A percentile compares a stretch with the other conserved stretches of the same genome.
Evolutionary conservation across 2,329 filamentous ascomycete genomes (phyloP).

Genomic region (Knufia fluminis): DNA sequence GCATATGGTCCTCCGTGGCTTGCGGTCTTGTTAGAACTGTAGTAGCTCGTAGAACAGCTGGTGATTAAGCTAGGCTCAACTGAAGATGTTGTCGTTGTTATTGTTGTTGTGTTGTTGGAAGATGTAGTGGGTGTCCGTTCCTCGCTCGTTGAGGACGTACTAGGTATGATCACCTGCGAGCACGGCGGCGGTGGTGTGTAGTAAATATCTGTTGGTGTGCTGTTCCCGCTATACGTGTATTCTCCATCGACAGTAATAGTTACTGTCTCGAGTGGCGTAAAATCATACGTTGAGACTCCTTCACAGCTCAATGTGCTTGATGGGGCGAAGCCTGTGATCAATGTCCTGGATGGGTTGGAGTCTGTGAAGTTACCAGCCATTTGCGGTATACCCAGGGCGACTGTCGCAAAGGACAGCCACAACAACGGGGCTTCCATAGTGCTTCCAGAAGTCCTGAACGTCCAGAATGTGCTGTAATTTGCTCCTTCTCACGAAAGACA

Average conservation of each 20-base stretch:
- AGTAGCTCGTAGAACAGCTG: not conserved
- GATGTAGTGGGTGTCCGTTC: not conserved
- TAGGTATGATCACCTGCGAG: not conserved
- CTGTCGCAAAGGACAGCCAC: not conserved
- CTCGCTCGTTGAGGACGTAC: not conserved
- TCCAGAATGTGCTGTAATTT: not conserved
- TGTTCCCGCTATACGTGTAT: constrained; percentile 4
- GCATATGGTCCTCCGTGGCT: constrained; percentile 8
- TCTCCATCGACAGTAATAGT: constrained; percentile 7
- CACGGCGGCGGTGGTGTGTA: constrained; percentile 9
- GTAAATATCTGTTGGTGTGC: not conserved
- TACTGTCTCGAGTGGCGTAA: constrained; percentile 3
- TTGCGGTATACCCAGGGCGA: not conserved
- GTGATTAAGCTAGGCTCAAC: not conserved
- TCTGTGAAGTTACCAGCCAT: not conserved
- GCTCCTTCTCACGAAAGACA: not conserved
- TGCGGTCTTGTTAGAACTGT: not conserved
- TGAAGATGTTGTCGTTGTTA: not conserved
- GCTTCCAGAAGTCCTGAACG: not conserved
- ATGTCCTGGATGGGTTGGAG: too few relatives aligned
- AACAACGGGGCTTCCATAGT: not conserved
- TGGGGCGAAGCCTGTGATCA: too few relatives aligned
- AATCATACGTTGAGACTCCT: constrained; percentile 2
- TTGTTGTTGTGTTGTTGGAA: not conserved
- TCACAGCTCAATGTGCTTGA: constrained; percentile 1